Evolutionary conservation across 371 early-diverging fungal genomes (phyloP).

Genomic region (Syncephalastrum racemosum): DNA sequence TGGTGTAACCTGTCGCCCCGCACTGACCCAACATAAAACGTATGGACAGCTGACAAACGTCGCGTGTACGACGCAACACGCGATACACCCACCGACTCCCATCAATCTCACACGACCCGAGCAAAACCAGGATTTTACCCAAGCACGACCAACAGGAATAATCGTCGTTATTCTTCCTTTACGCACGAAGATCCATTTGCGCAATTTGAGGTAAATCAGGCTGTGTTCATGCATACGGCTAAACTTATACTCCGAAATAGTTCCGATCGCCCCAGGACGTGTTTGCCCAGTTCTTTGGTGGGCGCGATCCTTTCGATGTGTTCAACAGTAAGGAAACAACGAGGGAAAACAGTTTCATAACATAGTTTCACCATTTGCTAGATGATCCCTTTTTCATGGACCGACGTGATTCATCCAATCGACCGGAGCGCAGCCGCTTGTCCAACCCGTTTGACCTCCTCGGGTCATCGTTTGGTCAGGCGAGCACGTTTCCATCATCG

Average conservation of each 20-base stretch:
- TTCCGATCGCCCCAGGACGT: slow-evolving; percentile 50
- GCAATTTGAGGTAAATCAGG: slow-evolving; percentile 25
- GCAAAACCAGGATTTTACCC: too few relatives aligned
- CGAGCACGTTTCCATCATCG: slow-evolving; percentile 11
- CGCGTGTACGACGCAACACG: slow-evolving; percentile 32
- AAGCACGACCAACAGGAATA: too few relatives aligned
- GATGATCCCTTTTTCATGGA: too few relatives aligned
- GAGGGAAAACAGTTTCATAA: too few relatives aligned
- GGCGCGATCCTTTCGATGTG: neutral
- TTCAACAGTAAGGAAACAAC: too few relatives aligned
- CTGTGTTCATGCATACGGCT: neutral
- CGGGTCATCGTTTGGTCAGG: too few relatives aligned
- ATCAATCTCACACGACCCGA: too few relatives aligned
- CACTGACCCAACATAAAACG: neutral
- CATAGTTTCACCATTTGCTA: too few relatives aligned
- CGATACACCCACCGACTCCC: neutral
- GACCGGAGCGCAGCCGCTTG: too few relatives aligned
- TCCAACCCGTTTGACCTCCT: too few relatives aligned
- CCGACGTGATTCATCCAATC: too few relatives aligned
- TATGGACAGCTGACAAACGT: slow-evolving; percentile 33
- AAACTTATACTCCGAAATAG: slow-evolving; percentile 16
- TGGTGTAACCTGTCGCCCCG: neutral
- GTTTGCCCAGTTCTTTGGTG: slow-evolving; percentile 42
- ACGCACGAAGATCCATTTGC: slow-evolving; percentile 21
- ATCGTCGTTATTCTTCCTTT: too few relatives aligned